phyloP scores from a whole-genome alignment of 2,329 filamentous ascomycete genomes.

The Xylariomycetidae sp. region DNA sequence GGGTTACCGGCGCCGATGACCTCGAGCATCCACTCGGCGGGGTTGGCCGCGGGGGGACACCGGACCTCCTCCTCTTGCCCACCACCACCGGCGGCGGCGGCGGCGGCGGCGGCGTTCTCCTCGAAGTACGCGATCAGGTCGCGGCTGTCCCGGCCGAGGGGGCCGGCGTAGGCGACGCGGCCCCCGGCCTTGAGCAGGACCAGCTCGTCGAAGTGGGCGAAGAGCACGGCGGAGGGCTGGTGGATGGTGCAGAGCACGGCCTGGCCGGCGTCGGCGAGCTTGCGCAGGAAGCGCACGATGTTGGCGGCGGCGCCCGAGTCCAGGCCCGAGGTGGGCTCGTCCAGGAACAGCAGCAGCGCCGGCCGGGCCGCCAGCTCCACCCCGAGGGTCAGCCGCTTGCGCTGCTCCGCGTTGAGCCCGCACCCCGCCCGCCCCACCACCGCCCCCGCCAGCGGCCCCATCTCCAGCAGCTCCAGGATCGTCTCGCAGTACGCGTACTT shows the following conservation, averaged over 20 bases:
- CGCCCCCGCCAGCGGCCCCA: conserved; percentile 60
- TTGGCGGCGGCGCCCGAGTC: conserved; percentile 55
- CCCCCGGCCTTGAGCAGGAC: conserved; percentile 49
- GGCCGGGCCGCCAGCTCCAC: conserved; percentile 52
- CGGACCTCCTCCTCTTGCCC: too few relatives aligned
- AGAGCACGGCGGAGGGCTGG: conserved; percentile 50
- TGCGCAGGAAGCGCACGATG: conserved; percentile 55
- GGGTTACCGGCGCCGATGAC: conserved; percentile 57
- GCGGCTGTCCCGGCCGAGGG: conserved; percentile 43
- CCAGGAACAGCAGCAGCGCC: conserved; percentile 57
- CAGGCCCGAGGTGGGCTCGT: conserved; percentile 55
- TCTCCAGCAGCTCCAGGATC: conserved; percentile 63
- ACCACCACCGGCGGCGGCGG: too few relatives aligned
- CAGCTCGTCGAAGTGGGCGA: conserved; percentile 51
- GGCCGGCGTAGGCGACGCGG: conserved; percentile 47
- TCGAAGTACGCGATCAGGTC: conserved; percentile 47
- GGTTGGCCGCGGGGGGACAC: conserved; percentile 44
- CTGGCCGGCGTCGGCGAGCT: conserved; percentile 54
- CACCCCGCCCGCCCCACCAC: conserved; percentile 53
- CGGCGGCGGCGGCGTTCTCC: too few relatives aligned
- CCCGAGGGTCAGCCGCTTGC: conserved; percentile 50
- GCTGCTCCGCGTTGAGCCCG: conserved; percentile 55
- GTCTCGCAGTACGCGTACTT: conserved; percentile 64
- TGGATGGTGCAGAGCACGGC: conserved; percentile 57
- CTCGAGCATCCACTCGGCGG: conserved; percentile 51